Evolutionary conservation across 225 moss, liverwort and hornwort genomes (phyloP).

Genomic region (Pseudisothecium myosuroides): DNA sequence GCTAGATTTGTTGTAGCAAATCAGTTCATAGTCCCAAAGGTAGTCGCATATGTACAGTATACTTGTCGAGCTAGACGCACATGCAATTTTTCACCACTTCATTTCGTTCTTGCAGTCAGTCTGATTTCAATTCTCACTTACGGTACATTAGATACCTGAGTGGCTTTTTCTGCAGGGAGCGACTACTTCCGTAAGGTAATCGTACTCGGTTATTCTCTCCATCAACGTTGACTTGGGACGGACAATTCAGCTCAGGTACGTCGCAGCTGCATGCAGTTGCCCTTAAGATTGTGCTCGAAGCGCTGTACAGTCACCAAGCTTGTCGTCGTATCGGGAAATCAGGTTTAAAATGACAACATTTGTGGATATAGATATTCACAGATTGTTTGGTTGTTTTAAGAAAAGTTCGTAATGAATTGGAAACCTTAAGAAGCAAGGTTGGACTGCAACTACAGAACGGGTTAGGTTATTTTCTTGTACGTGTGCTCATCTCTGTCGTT

Average conservation of each 20-base stretch:
- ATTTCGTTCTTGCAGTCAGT: background rate
- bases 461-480: background rate
- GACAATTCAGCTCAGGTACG: background rate
- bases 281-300: too few relatives aligned
- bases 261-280: background rate
- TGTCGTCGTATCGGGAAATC: background rate
- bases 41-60: background rate
- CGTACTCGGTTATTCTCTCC: too few relatives aligned
- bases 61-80: background rate
- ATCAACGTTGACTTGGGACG: background rate
- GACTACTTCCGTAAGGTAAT: background rate
- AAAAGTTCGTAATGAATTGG: background rate
- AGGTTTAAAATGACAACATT: background rate
- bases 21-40: background rate
- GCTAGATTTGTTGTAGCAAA: background rate
- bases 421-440: background rate
- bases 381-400: background rate
- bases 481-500: background rate
- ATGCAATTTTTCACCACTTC: background rate
- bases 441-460: too few relatives aligned
- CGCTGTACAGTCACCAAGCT: background rate
- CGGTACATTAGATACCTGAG: background rate
- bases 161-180: background rate
- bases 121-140: background rate
- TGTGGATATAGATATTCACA: background rate